These are phyloP conservation scores for Pichia sp. DNA, from an alignment of 1,139 yeast species.

Conservation along the genomic window DNA sequence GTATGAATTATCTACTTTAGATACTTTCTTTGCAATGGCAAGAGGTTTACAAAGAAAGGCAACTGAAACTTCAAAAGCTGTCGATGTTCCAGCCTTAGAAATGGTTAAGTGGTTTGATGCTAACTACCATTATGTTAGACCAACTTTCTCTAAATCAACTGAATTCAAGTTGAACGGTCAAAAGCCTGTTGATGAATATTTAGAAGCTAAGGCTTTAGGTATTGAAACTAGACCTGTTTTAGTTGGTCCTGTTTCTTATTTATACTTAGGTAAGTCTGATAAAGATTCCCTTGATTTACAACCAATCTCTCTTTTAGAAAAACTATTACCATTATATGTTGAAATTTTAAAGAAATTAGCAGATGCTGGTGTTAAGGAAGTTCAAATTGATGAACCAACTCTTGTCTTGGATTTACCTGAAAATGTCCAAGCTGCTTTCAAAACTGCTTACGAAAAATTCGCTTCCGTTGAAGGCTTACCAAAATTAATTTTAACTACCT, in stretches of 20 bases:
- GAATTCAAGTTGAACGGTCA: constrained; percentile 92
- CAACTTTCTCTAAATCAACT: constrained; percentile 94
- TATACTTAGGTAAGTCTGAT: constrained; percentile 95
- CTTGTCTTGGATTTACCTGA: constrained; percentile 90
- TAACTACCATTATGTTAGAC: constrained; percentile 99
- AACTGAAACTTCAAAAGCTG: constrained; percentile 78
- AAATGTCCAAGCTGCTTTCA: constrained; percentile 75
- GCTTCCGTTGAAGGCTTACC: constrained; percentile 60
- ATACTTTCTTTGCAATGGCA: constrained; percentile 97
- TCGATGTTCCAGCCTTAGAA: constrained; percentile 97
- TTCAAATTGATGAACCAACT: constrained; percentile 96
- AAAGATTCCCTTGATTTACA: constrained; percentile 93
- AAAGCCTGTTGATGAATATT: constrained; percentile 95
- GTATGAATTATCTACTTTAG: constrained; percentile 82
- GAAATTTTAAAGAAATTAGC: constrained; percentile 81
- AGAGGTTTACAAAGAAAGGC: constrained; percentile 99
- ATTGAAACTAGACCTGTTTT: constrained; percentile 95
- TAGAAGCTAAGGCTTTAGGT: constrained; percentile 96
- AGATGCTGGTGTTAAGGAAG: constrained; percentile 90
- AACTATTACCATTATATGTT: constrained; percentile 86
- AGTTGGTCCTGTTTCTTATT: constrained; percentile 93
- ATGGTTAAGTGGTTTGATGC: constrained; percentile 99
- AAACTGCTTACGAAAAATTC: constrained; percentile 73
- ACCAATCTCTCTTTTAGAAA: constrained; percentile 81
- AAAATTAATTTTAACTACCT: constrained; percentile 76